A percentile compares a stretch with the other conserved stretches of the same genome.
Evolutionary conservation across 2,329 filamentous ascomycete species (phyloP).

Genomic region (Fusarium sp.): DNA sequence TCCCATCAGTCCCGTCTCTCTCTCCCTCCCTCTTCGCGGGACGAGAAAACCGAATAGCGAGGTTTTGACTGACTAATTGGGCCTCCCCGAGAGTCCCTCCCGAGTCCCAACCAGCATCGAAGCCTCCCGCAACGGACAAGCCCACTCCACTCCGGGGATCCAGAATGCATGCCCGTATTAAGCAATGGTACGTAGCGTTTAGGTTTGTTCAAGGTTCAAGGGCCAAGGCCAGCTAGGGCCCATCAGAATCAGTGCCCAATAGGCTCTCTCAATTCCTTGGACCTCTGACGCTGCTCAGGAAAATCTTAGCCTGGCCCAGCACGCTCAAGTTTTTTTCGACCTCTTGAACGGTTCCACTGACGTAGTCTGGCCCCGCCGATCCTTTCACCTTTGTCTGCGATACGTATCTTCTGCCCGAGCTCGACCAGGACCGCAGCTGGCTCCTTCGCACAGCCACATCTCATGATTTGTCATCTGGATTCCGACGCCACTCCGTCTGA

Average conservation of each 20-base stretch:
- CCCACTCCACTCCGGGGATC: conserved; percentile 25
- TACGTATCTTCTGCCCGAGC: conserved; percentile 28
- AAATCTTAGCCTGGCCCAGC: conserved; percentile 38
- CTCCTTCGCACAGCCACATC: conserved; percentile 44
- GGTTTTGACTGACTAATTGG: conserved; percentile 3
- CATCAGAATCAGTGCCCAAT: conserved; percentile 33
- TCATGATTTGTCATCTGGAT: conserved; percentile 36
- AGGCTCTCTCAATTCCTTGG: conserved; percentile 35
- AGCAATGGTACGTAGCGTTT: conserved; percentile 26
- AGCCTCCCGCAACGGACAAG: conserved; percentile 30
- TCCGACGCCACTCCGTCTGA: conserved; percentile 9
- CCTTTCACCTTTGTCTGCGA: conserved; percentile 9
- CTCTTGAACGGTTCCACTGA: conserved; percentile 40
- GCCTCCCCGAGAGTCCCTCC: conserved; percentile 19
- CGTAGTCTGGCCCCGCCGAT: conserved; percentile 45
- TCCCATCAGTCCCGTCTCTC: not conserved
- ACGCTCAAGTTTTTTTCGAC: conserved; percentile 34
- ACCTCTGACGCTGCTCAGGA: conserved; percentile 30
- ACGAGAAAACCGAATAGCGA: conserved; percentile 20
- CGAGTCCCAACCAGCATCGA: conserved; percentile 1
- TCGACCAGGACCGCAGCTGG: not conserved
- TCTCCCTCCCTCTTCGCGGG: conserved; percentile 5
- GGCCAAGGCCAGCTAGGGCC: conserved; percentile 34
- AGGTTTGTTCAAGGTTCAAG: conserved; percentile 9
- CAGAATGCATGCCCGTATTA: conserved; percentile 12